Percentiles rank a stretch among this genome's conserved stretches.
Conservation (phyloP, 75 land plant species). For the Sequoia sempervirens region DNA sequence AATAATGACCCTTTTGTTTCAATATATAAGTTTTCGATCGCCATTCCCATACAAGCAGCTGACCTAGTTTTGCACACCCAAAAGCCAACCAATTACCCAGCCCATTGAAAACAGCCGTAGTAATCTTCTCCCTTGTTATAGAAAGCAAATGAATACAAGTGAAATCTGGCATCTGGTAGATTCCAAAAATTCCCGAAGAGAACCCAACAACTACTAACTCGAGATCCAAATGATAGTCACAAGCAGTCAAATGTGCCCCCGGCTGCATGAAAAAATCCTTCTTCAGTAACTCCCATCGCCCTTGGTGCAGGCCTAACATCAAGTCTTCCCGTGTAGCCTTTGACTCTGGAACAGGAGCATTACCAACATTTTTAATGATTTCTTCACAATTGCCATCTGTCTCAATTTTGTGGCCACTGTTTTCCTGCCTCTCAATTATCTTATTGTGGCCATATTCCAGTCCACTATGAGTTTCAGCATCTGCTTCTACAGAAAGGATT, state of each 20-base stretch:
- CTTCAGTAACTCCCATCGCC: constrained; percentile 64
- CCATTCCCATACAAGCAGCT: constrained; percentile 99
- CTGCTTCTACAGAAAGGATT: not conserved
- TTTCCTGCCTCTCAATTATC: not conserved
- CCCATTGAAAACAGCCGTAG: constrained; percentile 76
- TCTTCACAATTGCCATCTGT: not conserved
- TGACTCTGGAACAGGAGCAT: constrained; percentile 4
- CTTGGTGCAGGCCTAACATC: constrained; percentile 35
- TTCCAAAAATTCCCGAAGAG: constrained; percentile 84
- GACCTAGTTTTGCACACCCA: constrained; percentile 95
- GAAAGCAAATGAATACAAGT: constrained; percentile 86
- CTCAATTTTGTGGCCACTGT: not conserved
- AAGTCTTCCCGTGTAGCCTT: constrained; percentile 5
- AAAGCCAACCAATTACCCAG: constrained; percentile 92
- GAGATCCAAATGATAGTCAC: constrained; percentile 78
- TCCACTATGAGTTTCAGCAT: not conserved
- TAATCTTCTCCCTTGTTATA: constrained; percentile 86
- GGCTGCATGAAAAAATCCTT: constrained; percentile 71
- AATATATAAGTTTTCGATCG: constrained; percentile 83
- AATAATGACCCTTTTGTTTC: constrained; percentile 98
- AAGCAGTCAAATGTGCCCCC: constrained; percentile 59
- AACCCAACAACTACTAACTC: constrained; percentile 83
- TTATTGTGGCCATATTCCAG: not conserved
- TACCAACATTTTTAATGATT: constrained; percentile 29
- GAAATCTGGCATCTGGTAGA: constrained; percentile 96